phyloP scores from a whole-genome alignment of 352 stramenopile species.

The Phytopythium oedochilum region DNA sequence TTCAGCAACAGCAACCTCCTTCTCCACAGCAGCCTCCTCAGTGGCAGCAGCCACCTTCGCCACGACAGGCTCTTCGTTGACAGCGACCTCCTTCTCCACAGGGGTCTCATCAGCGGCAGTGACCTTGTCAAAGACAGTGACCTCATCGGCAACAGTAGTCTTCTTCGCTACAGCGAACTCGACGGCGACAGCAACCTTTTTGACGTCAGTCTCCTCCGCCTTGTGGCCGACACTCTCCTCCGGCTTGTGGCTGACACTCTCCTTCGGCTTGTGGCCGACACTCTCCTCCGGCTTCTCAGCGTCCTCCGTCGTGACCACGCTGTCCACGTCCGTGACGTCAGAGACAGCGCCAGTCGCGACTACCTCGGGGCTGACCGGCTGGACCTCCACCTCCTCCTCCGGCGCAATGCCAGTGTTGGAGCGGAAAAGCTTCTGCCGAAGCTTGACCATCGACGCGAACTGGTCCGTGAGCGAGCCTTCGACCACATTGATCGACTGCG shows the following conservation, averaged over 20 bases:
- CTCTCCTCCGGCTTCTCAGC: conserved; percentile 2
- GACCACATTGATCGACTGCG: conserved; percentile 74
- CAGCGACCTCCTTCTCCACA: conserved; percentile 16
- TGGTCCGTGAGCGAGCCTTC: conserved; percentile 75
- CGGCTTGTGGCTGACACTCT: conserved; percentile 13
- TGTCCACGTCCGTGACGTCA: not conserved
- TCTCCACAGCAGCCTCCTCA: conserved; percentile 11
- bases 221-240: conserved; percentile 8
- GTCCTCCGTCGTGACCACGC: conserved; percentile 2
- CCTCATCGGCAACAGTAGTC: conserved; percentile 14
- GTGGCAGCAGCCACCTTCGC: conserved; percentile 8
- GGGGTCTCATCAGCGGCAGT: conserved; percentile 4
- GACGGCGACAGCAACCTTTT: conserved; percentile 10
- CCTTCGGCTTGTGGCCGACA: not conserved
- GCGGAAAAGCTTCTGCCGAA: conserved; percentile 67
- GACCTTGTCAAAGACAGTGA: conserved; percentile 7
- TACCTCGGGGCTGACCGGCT: not conserved
- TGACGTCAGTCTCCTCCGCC: conserved; percentile 1
- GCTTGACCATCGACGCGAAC: conserved; percentile 71
- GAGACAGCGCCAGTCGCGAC: not conserved
- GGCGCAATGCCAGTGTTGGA: conserved; percentile 39
- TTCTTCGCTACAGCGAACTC: not conserved
- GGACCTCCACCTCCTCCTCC: conserved; percentile 29
- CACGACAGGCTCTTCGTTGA: not conserved
- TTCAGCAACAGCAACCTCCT: conserved; percentile 9